Evolutionary conservation across 345 rosid genomes (phyloP), one percentile per base, ranked within the genome.

Genomic region (Physaria fendleri): DNA sequence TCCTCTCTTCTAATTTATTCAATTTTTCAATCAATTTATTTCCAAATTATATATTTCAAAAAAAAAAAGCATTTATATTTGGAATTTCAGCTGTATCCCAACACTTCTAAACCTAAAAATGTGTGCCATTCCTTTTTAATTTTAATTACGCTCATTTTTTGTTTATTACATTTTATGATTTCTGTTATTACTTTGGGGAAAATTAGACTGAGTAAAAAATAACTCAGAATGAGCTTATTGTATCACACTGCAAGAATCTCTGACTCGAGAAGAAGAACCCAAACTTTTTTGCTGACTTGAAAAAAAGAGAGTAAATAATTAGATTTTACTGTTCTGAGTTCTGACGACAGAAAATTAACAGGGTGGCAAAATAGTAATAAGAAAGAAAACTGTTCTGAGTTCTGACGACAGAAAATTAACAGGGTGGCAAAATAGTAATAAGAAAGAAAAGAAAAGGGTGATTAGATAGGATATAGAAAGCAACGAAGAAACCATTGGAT

Each of bases 41-140:
- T 38, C 28, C 6, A 12, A 41, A 30, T 2, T 28, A 25, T 7
- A 34, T 7, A 6, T 35, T n/a, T n/a, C n/a, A 46, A 6, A 9
- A 34, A 34, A 34, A 34, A 21, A 8, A n/a, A 57, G 35, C 42
- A 56, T 56, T 61, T 43, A 54, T 54, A 24, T 47, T 40, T 55
- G 48, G 28, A 40, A 24, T 62, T 24, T 70, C 53, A 70, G 74
- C 74, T 70, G 69, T 70, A 70, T 56, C 74, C 64, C 69, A 55
- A 37, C 47, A 43, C 62, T 53, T 60, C 15, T 62, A 55, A 46
- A 59, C 74, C 69, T 70, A 56, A 70, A 70, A 70, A 34, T 70
- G 74, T 32, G 74, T 70, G 74, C 74, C 74, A 48, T 33, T 47
- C 29, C 33, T 54, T 55, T 59, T 44, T 16, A 46, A 10, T 12